phyloP scores from a whole-genome alignment of 345 rosid species.

The Mangifera indica region DNA sequence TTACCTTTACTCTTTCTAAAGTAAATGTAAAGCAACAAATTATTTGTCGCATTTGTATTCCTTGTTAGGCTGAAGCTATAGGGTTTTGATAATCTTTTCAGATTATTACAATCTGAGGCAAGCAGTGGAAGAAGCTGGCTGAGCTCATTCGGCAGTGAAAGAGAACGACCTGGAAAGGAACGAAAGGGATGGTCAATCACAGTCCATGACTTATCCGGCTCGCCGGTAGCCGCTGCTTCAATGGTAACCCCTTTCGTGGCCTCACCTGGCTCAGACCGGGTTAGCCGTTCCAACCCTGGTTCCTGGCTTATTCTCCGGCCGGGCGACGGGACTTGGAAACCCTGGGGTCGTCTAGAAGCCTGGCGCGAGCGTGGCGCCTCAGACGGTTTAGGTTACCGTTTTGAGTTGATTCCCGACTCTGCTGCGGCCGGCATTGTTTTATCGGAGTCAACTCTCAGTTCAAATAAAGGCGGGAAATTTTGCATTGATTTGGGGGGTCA shows the following conservation, averaged over 20 bases:
- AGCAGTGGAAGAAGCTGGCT: conserved; percentile 64
- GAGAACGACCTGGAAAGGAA: conserved; percentile 70
- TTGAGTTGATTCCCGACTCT: conserved; percentile 69
- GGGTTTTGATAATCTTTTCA: conserved; percentile 14
- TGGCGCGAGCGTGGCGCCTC: conserved; percentile 87
- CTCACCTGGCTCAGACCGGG: conserved; percentile 83
- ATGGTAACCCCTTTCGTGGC: conserved; percentile 86
- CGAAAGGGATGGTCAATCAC: conserved; percentile 94
- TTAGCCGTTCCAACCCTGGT: conserved; percentile 87
- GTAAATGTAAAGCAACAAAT: too few relatives aligned
- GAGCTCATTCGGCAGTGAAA: conserved; percentile 78
- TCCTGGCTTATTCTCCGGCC: conserved; percentile 89
- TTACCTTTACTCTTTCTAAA: too few relatives aligned
- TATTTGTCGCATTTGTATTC: too few relatives aligned
- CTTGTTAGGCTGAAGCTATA: too few relatives aligned
- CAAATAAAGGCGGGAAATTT: conserved; percentile 74
- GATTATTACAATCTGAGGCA: conserved; percentile 57
- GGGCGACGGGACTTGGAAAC: conserved; percentile 78
- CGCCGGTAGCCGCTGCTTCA: conserved; percentile 82
- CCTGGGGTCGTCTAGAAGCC: conserved; percentile 92
- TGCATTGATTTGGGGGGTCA: conserved; percentile 49
- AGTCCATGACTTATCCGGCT: conserved; percentile 87
- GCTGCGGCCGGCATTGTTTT: conserved; percentile 65
- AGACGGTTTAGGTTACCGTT: conserved; percentile 72
- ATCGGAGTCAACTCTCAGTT: conserved; percentile 65